These are phyloP conservation scores for Russula sp. DNA, from an alignment of 768 basidiomycete genomes.

Conservation along the genomic window DNA sequence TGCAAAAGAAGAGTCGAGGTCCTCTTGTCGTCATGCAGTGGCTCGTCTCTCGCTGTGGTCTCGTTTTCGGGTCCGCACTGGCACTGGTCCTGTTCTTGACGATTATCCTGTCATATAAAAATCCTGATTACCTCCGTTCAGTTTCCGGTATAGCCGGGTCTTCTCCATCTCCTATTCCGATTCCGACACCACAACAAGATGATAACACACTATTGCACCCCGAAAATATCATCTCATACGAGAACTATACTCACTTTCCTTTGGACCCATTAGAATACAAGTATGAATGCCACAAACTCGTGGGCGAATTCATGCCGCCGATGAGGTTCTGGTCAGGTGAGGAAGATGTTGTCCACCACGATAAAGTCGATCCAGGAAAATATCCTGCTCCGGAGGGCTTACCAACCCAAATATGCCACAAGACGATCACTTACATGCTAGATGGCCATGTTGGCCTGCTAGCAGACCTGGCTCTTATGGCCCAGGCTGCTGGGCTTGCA, in stretches of 20 bases:
- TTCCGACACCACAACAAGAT: conserved; percentile 28
- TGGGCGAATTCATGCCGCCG: conserved; percentile 47
- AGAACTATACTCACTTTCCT: conserved; percentile 57
- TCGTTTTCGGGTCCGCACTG: conserved; percentile 46
- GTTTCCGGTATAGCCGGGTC: conserved; percentile 48
- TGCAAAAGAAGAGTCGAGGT: conserved; percentile 16
- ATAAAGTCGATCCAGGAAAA: conserved; percentile 29
- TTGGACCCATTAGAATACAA: conserved; percentile 55
- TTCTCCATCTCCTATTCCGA: conserved; percentile 28
- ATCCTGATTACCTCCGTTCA: conserved; percentile 47
- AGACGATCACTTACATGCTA: conserved; percentile 68
- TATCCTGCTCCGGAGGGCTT: conserved; percentile 34
- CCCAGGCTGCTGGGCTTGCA: conserved; percentile 64
- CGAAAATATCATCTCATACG: conserved; percentile 47
- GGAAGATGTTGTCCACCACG: conserved; percentile 38
- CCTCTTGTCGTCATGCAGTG: conserved; percentile 9
- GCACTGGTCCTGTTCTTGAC: conserved; percentile 48
- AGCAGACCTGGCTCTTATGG: conserved; percentile 63
- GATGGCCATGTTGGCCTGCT: conserved; percentile 64
- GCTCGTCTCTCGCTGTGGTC: conserved; percentile 37
- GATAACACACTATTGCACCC: conserved; percentile 29
- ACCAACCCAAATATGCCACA: conserved; percentile 44
- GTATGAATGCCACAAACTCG: conserved; percentile 52
- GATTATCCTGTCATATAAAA: conserved; percentile 48
- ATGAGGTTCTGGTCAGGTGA: conserved; percentile 51